Evolutionary conservation across 306 rosid genomes (phyloP).

Genomic region (apple (Malus domestica)): ASM211411v1 NC_041800.1:23787233-23787732

Average conservation of each 20-base stretch:
- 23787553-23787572: conserved; percentile 91
- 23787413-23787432: neutral
- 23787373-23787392: conserved; percentile 97
- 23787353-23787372: conserved; percentile 99
- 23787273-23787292: neutral
- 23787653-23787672: neutral
- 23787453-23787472: neutral
- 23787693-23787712: conserved; percentile 82
- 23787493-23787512: neutral
- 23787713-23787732: conserved; percentile 92
- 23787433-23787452: neutral
- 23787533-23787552: neutral
- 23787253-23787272: neutral
- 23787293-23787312: conserved; percentile 16
- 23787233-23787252: neutral
- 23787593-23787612: conserved; percentile 64
- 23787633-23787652: conserved; percentile 2
- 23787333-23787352: conserved; percentile 89
- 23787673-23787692: conserved; percentile 21
- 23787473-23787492: too few relatives aligned
- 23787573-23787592: conserved; percentile 69
- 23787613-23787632: conserved; percentile 37
- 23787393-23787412: conserved; percentile 27
- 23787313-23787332: conserved; percentile 67
- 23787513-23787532: neutral